These are phyloP conservation scores for Phaeotremella fagi DNA, from an alignment of 768 basidiomycete genomes.

Conservation along the genomic window DNA sequence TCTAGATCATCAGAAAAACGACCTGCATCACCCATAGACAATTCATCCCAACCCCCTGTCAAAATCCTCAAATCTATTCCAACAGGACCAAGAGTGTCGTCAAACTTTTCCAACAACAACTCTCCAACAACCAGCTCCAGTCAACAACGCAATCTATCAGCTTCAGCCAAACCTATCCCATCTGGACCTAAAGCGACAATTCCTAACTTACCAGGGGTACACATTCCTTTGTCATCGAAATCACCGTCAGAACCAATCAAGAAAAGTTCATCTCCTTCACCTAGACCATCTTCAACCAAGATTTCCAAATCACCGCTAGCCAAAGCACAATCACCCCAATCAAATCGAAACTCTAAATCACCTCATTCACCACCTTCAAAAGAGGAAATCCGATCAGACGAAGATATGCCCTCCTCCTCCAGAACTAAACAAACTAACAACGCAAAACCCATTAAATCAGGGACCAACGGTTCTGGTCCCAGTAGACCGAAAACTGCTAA, in stretches of 20 bases:
- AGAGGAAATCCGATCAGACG: too few species aligned
- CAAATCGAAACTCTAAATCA: too few species aligned
- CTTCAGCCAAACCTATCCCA: conserved; percentile 11
- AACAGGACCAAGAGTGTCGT: conserved; percentile 19
- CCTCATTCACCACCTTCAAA: too few species aligned
- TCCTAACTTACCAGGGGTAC: background rate
- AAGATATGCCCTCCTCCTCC: conserved; percentile 1
- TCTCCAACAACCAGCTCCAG: too few species aligned
- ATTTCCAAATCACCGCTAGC: too few species aligned
- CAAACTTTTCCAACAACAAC: background rate
- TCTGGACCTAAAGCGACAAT: conserved; percentile 19
- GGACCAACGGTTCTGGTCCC: too few species aligned
- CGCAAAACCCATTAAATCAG: too few species aligned
- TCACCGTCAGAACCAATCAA: background rate
- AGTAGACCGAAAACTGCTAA: too few species aligned
- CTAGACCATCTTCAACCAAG: too few species aligned
- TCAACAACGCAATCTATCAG: too few species aligned
- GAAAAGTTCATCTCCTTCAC: conserved; percentile 1
- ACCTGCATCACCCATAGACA: conserved; percentile 3
- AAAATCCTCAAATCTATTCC: conserved; percentile 24
- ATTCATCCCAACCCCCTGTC: background rate
- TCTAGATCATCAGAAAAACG: background rate
- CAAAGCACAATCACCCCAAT: too few species aligned
- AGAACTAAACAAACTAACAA: conserved; percentile 1
- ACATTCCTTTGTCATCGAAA: background rate